Percentiles rank a stretch among this genome's conserved stretches.
These are phyloP conservation scores for Avena eriantha DNA, from an alignment of 176 grass and related monocot genomes.

Conservation along the genomic window DNA sequence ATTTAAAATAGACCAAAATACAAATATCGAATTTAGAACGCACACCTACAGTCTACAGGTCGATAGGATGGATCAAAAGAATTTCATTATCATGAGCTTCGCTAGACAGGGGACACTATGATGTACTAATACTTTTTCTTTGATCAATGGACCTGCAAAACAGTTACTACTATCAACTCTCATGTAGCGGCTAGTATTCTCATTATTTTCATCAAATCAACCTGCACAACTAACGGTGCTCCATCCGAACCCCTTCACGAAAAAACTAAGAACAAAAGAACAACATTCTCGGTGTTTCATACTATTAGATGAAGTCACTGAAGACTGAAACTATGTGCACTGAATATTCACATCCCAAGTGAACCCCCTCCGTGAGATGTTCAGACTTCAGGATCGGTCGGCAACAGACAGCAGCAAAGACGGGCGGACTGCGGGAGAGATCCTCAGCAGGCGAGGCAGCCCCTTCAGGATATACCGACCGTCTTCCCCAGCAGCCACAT, in stretches of 20 bases:
- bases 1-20: too few species aligned
- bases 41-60: too few species aligned
- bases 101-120: background rate
- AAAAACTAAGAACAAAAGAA: background rate
- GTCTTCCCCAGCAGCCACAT: constrained; percentile 98
- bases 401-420: background rate
- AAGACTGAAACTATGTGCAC: background rate
- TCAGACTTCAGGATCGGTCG: background rate
- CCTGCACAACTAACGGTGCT: background rate
- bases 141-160: background rate
- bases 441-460: background rate
- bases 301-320: background rate
- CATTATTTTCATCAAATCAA: background rate
- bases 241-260: background rate
- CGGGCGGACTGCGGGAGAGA: background rate
- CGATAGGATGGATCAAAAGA: background rate
- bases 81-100: background rate
- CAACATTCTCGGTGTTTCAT: background rate
- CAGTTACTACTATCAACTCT: background rate
- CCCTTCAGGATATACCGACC: constrained; percentile 59
- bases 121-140: background rate
- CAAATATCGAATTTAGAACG: too few species aligned
- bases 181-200: background rate
- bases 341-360: constrained; percentile 34
- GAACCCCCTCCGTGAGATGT: background rate